phyloP scores from a whole-genome alignment of 352 stramenopile genomes.

The Phytophthora tentaculata region DNA sequence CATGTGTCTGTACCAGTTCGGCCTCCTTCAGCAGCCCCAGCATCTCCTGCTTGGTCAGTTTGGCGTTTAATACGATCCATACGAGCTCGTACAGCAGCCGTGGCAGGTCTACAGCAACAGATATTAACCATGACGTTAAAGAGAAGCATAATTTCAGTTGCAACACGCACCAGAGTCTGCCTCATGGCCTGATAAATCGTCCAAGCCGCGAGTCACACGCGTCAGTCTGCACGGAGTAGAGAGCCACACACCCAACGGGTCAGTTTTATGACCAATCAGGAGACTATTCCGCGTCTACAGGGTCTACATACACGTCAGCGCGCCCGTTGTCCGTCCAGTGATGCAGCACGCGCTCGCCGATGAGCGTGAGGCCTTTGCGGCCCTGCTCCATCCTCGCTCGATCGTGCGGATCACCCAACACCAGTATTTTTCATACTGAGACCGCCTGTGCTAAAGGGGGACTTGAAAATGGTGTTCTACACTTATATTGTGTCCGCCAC shows the following conservation, averaged over 20 bases:
- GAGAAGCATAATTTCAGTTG: background rate
- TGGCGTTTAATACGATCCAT: slow-evolving; percentile 73
- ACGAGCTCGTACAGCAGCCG: slow-evolving; percentile 82
- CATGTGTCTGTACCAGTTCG: slow-evolving; percentile 45
- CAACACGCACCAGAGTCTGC: slow-evolving; percentile 38
- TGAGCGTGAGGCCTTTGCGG: slow-evolving; percentile 43
- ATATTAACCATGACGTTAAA: background rate
- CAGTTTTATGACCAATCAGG: slow-evolving; percentile 4
- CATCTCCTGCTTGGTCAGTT: slow-evolving; percentile 75
- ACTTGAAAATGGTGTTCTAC: background rate
- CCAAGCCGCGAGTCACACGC: slow-evolving; percentile 49
- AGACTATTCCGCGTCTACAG: background rate
- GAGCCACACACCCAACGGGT: too few species aligned
- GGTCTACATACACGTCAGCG: slow-evolving; percentile 55
- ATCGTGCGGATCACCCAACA: slow-evolving; percentile 20
- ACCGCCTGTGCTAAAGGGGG: slow-evolving; percentile 9
- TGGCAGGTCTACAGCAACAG: slow-evolving; percentile 46
- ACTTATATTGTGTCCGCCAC: too few species aligned
- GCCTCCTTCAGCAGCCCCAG: slow-evolving; percentile 74
- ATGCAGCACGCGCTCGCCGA: slow-evolving; percentile 63
- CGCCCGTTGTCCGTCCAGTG: slow-evolving; percentile 72
- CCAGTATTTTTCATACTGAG: slow-evolving; percentile 30
- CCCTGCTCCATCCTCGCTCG: slow-evolving; percentile 33
- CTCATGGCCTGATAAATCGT: slow-evolving; percentile 35
- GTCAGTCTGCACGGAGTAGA: slow-evolving; percentile 32